Percentiles rank a stretch among this genome's conserved stretches.
These are phyloP conservation scores for Phoma herbarum DNA, from an alignment of 2,329 filamentous ascomycete species.

Conservation along the genomic window DNA sequence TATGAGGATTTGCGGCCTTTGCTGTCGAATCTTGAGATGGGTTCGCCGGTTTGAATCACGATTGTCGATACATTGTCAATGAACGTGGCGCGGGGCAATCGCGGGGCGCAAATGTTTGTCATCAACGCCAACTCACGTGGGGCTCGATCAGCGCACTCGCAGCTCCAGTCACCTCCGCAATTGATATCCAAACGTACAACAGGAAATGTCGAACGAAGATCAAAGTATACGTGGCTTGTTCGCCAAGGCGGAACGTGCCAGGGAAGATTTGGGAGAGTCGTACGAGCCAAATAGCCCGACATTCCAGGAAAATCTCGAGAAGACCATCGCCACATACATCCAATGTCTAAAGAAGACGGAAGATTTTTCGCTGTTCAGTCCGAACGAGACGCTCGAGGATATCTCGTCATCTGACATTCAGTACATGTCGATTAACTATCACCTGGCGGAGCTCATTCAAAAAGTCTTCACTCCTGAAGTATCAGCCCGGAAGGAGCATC, in stretches of 20 bases:
- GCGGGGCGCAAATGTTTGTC: slow-evolving; percentile 31
- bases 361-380: slow-evolving; percentile 82
- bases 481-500: slow-evolving; percentile 63
- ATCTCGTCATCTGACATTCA: slow-evolving; percentile 84
- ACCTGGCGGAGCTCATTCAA: slow-evolving; percentile 80
- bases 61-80: background rate
- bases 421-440: slow-evolving; percentile 79
- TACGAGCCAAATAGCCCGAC: slow-evolving; percentile 70
- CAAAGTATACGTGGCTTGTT: slow-evolving; percentile 66
- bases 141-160: slow-evolving; percentile 2
- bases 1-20: background rate
- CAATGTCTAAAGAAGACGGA: slow-evolving; percentile 75
- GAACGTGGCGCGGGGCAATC: slow-evolving; percentile 23
- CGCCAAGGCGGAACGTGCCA: slow-evolving; percentile 62
- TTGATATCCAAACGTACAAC: background rate
- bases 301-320: slow-evolving; percentile 73
- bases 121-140: slow-evolving; percentile 41
- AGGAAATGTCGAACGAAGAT: slow-evolving; percentile 55
- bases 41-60: no score
- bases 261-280: slow-evolving; percentile 67
- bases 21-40: background rate
- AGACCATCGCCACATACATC: slow-evolving; percentile 75
- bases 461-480: slow-evolving; percentile 67
- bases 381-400: slow-evolving; percentile 90
- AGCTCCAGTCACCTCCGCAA: slow-evolving; percentile 7